Base-by-base conservation (phyloP, 2,329 filamentous ascomycete genomes). In the Phaeosphaeria sp. region DNA sequence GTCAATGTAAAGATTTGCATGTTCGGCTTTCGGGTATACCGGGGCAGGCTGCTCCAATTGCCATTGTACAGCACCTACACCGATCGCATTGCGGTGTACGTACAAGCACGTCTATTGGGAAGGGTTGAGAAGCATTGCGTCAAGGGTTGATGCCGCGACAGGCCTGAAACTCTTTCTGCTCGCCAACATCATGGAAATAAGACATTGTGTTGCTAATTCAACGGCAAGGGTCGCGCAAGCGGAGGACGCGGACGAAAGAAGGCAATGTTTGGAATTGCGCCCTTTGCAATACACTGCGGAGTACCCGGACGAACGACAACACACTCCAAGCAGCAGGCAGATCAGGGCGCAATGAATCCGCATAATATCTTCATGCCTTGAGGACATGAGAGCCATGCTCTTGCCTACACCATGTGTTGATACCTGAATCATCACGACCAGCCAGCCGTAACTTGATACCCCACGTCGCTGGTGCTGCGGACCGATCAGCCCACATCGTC, bases 391-490 rank as follows among this genome's bases (percentile, higher is more conserved):
- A 3, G 6, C 3, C 6, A 36, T 11, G 3, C 3, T 13, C 6
- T 6, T 36, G 13, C 13, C 21, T 33, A 46, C 36, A 23, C 2
- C 21, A 21, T 20, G 36, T 51, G 58, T 59, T 49, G 58, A 63
- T 66, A 46, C 53, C 59, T 65, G 46, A 62, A 56, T 60, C 60
- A 59, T 54, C 49, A 43, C 46, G 41, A 6, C 41, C 17, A 6
- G 11, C 46, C 48, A 22, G 43, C 13, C 54, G n/a, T n/a, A n/a
- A n/a, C n/a, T n/a, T 47, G 46, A 53, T 59, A 59, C 65, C 67
- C 65, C 67, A 59, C 66, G 63, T 42, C 49, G 52, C 49, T 50
- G 58, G 53, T 55, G 55, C 42, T 46, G 43, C 59, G 53, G 58
- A 43, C 60, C 60, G 58, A 62, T 55, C 49, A 42, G 51, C 41